A percentile compares a stretch with the other conserved stretches of the same genome.
Evolutionary conservation across 139 green algal species (phyloP).

Genomic region (Chlorella vulgaris): DNA sequence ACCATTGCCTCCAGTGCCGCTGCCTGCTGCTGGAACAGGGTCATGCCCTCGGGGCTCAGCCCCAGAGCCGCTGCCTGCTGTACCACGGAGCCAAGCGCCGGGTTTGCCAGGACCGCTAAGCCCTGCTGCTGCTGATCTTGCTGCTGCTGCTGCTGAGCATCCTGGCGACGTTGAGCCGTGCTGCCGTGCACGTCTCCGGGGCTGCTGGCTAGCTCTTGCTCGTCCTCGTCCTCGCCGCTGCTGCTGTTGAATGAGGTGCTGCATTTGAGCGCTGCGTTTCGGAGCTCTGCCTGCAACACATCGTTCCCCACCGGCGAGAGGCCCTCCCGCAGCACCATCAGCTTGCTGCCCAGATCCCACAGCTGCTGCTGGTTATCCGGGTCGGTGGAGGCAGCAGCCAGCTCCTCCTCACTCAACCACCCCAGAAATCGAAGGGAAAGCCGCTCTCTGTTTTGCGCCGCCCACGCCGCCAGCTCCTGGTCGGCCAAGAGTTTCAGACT

Average conservation of each 20-base stretch:
- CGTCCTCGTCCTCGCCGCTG: not conserved
- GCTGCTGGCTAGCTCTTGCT: not conserved
- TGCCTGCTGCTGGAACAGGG: slow-evolving; percentile 50
- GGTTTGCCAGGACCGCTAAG: not conserved
- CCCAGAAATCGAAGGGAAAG: slow-evolving; percentile 33
- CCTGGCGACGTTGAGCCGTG: not conserved
- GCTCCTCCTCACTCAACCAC: slow-evolving; percentile 35
- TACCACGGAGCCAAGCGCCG: not conserved
- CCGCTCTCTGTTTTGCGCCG: slow-evolving; percentile 19
- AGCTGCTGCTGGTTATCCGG: slow-evolving; percentile 24
- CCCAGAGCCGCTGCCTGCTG: slow-evolving; percentile 20
- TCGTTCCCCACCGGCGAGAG: slow-evolving; percentile 8
- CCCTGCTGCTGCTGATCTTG: slow-evolving; percentile 26
- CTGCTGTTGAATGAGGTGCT: not conserved
- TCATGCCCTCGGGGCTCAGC: slow-evolving; percentile 41
- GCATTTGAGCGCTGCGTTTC: slow-evolving; percentile 3
- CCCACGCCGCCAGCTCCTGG: slow-evolving; percentile 27
- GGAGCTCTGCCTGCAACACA: slow-evolving; percentile 20
- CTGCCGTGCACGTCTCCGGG: too few relatives aligned
- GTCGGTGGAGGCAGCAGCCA: not conserved
- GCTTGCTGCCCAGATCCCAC: slow-evolving; percentile 40
- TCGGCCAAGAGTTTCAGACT: slow-evolving; percentile 16
- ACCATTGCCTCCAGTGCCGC: slow-evolving; percentile 41
- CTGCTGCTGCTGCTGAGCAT: slow-evolving; percentile 9
- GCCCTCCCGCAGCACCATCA: slow-evolving; percentile 40